phyloP scores from a whole-genome alignment of 2,329 filamentous ascomycete species.

The Decorospora gaudefroyi region DNA sequence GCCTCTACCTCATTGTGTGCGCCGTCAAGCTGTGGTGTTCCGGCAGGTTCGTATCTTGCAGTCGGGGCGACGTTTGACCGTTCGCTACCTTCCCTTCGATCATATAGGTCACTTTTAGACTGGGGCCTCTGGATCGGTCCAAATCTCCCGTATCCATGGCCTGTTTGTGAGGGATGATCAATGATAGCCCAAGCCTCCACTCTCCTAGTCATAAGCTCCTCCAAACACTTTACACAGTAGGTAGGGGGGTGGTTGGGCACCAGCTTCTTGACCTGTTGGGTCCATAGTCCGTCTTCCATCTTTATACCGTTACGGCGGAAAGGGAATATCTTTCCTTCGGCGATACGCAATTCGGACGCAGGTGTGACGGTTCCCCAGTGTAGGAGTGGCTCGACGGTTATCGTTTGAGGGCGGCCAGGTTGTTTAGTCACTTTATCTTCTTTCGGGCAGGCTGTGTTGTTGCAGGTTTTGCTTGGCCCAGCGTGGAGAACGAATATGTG shows the following conservation, averaged over 20 bases:
- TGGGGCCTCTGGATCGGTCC: not conserved
- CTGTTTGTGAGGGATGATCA: not conserved
- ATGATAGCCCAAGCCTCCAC: slow-evolving; percentile 3
- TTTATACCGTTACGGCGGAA: slow-evolving; percentile 17
- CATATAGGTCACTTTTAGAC: not conserved
- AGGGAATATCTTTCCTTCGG: slow-evolving; percentile 6
- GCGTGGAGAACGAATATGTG: slow-evolving; percentile 11
- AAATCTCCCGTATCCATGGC: not conserved
- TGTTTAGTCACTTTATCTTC: not conserved
- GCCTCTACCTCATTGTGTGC: too few species aligned
- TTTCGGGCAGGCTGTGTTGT: slow-evolving; percentile 2
- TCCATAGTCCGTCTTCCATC: slow-evolving; percentile 17
- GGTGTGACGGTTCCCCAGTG: slow-evolving; percentile 16
- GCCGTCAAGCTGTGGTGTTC: too few species aligned
- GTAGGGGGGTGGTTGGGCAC: not conserved
- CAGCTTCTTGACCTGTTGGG: slow-evolving; percentile 2
- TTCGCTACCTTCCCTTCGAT: not conserved
- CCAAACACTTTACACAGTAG: slow-evolving; percentile 22
- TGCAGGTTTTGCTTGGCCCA: not conserved
- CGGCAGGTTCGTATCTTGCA: too few species aligned
- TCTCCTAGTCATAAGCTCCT: slow-evolving; percentile 10
- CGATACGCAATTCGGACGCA: not conserved
- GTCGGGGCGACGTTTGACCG: too few species aligned
- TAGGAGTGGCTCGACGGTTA: slow-evolving; percentile 17
- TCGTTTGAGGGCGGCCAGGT: not conserved